phyloP scores from a whole-genome alignment of 768 basidiomycete species.

The Neoboletus magnificus region DNA sequence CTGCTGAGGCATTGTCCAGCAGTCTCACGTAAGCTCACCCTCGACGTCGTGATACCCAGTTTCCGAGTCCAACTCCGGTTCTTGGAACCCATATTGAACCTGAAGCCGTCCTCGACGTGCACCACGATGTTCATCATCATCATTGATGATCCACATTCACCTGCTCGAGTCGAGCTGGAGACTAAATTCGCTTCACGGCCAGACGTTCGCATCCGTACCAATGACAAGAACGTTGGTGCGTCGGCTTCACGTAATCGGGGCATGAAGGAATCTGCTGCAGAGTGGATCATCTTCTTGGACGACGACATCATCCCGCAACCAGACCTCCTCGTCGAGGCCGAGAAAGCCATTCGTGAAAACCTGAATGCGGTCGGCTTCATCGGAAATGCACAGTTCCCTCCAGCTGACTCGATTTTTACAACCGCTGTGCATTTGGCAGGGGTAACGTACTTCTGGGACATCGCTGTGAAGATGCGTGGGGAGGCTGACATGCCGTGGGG shows the following conservation, averaged over 20 bases:
- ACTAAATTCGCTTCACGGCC: slow-evolving; percentile 39
- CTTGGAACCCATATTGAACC: slow-evolving; percentile 42
- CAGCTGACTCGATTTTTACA: slow-evolving; percentile 46
- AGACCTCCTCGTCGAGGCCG: slow-evolving; percentile 44
- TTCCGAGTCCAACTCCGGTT: slow-evolving; percentile 48
- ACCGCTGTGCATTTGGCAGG: slow-evolving; percentile 54
- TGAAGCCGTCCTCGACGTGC: slow-evolving; percentile 42
- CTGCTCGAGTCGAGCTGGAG: slow-evolving; percentile 37
- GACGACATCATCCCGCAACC: slow-evolving; percentile 48
- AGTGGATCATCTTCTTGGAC: slow-evolving; percentile 60
- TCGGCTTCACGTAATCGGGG: slow-evolving; percentile 55
- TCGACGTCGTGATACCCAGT: slow-evolving; percentile 57
- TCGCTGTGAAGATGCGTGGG: slow-evolving; percentile 44
- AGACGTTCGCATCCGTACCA: slow-evolving; percentile 53
- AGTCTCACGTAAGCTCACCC: slow-evolving; percentile 38
- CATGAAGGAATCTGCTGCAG: slow-evolving; percentile 50
- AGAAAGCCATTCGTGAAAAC: slow-evolving; percentile 44
- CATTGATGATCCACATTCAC: slow-evolving; percentile 51
- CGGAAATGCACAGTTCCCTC: slow-evolving; percentile 49
- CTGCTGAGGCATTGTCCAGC: slow-evolving; percentile 25
- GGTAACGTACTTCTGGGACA: slow-evolving; percentile 61
- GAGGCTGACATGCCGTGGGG: slow-evolving; percentile 56
- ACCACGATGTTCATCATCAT: slow-evolving; percentile 57
- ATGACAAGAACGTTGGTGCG: slow-evolving; percentile 47
- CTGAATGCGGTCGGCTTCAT: slow-evolving; percentile 53